Conservation (phyloP, 2,329 filamentous ascomycete genomes). For the Xylaria sp. region DNA sequence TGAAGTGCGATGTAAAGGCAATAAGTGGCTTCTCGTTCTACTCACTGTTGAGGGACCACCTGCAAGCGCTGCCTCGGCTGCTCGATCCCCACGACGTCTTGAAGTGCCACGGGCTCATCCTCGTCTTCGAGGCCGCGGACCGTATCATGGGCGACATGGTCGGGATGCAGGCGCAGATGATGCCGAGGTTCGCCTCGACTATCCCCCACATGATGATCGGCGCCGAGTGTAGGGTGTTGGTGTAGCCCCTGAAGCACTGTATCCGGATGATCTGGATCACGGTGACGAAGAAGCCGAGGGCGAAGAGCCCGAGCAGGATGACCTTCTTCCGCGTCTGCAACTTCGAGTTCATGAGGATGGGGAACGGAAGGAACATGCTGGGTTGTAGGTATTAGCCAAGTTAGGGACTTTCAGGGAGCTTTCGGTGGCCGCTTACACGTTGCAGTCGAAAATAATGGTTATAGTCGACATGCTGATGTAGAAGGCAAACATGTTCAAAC, state of each 20-base stretch:
- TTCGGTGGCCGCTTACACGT: conserved; percentile 10
- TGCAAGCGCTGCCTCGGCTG: background rate
- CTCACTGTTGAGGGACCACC: background rate
- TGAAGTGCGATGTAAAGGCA: too few relatives aligned
- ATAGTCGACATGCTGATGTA: conserved; percentile 8
- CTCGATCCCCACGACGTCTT: conserved; percentile 2
- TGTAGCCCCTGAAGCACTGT: conserved; percentile 7
- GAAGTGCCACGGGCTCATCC: background rate
- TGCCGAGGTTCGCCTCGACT: conserved; percentile 13
- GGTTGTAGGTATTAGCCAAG: background rate
- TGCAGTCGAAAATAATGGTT: conserved; percentile 17
- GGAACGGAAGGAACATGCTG: conserved; percentile 23
- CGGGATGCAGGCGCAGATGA: conserved; percentile 17
- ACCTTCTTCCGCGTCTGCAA: conserved; percentile 12
- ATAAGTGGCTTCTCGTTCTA: too few relatives aligned
- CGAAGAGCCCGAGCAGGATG: conserved; percentile 18
- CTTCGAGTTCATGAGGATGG: conserved; percentile 12
- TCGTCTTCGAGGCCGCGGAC: background rate
- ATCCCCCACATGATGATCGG: conserved; percentile 11
- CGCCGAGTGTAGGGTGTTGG: conserved; percentile 8
- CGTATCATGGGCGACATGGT: conserved; percentile 13
- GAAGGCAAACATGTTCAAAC: conserved; percentile 5
- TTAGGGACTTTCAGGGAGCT: background rate
- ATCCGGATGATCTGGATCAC: conserved; percentile 20
- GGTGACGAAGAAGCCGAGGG: conserved; percentile 20